These are phyloP conservation scores for Physaria fendleri DNA, from an alignment of 345 rosid genomes.

Conservation along the genomic window DNA sequence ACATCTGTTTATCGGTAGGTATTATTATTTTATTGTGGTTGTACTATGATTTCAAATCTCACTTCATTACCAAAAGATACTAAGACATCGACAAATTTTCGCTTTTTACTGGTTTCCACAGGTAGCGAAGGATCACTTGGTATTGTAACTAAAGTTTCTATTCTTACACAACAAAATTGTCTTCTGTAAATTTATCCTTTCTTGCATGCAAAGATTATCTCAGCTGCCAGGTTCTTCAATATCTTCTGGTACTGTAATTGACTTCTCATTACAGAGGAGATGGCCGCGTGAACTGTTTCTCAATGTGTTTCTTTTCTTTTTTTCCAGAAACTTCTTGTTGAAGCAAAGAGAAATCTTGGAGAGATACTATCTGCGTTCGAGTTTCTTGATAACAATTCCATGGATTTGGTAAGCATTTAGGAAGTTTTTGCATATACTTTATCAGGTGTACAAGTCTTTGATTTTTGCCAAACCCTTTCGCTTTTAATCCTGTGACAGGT, in stretches of 20 bases:
- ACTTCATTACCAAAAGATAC: no score
- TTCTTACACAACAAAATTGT: no score
- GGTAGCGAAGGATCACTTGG: no score
- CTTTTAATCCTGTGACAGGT: constrained; percentile 37
- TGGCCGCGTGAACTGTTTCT: neutral
- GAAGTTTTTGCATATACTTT: neutral
- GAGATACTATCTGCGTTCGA: constrained; percentile 91
- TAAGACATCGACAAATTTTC: no score
- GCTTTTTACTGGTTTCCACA: no score
- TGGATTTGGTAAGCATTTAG: constrained; percentile 56
- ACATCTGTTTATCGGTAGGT: no score
- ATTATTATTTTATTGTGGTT: no score
- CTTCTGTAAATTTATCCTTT: no score
- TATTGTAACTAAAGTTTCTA: no score
- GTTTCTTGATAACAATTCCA: constrained; percentile 70
- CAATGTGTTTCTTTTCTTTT: neutral
- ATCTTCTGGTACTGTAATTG: neutral
- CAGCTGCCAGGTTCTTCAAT: constrained; percentile 74
- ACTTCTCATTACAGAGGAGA: neutral
- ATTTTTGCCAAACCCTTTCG: neutral
- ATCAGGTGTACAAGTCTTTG: constrained; percentile 1
- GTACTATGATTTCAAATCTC: no score
- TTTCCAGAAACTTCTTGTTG: constrained; percentile 67
- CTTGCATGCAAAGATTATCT: constrained; percentile 74
- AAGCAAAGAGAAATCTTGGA: constrained; percentile 88